Evolutionary conservation across 805 yeast species (phyloP).

Genomic region (Candida tibetensis): DNA sequence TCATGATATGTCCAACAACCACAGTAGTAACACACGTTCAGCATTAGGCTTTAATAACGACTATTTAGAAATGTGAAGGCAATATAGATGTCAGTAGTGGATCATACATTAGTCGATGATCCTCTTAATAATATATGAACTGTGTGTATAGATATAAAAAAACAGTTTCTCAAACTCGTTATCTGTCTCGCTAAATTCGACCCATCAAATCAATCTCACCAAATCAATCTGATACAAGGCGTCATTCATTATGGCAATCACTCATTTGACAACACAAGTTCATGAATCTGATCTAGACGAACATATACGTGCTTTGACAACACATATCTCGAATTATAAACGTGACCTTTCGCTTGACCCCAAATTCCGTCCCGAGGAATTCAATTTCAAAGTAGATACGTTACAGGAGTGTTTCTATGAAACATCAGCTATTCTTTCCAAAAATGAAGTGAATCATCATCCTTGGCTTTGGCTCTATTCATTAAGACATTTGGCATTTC

Average conservation of each 20-base stretch:
- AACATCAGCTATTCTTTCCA: slow-evolving; percentile 10
- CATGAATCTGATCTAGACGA: not conserved
- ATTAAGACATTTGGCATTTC: slow-evolving; percentile 7
- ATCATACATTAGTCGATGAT: too few species aligned
- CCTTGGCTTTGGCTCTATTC: slow-evolving; percentile 20
- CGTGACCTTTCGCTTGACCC: not conserved
- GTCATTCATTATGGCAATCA: slow-evolving; percentile 11
- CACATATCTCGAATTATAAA: not conserved
- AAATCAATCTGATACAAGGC: too few species aligned
- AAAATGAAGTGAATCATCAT: slow-evolving; percentile 12
- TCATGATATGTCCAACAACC: too few species aligned
- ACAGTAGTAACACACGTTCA: too few species aligned
- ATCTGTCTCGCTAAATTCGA: too few species aligned
- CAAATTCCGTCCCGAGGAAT: slow-evolving; percentile 9
- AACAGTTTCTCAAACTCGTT: too few species aligned
- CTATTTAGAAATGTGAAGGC: too few species aligned
- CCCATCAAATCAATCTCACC: too few species aligned
- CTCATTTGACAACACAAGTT: slow-evolving; percentile 10
- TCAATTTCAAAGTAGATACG: slow-evolving; percentile 13
- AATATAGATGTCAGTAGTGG: too few species aligned
- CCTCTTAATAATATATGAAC: too few species aligned
- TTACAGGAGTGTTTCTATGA: slow-evolving; percentile 19
- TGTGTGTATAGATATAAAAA: too few species aligned
- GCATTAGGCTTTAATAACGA: too few species aligned
- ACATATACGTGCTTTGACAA: not conserved